Evolutionary conservation across 192 early-diverging fungal species (phyloP).

Genomic region (Coemansia sp.): DNA sequence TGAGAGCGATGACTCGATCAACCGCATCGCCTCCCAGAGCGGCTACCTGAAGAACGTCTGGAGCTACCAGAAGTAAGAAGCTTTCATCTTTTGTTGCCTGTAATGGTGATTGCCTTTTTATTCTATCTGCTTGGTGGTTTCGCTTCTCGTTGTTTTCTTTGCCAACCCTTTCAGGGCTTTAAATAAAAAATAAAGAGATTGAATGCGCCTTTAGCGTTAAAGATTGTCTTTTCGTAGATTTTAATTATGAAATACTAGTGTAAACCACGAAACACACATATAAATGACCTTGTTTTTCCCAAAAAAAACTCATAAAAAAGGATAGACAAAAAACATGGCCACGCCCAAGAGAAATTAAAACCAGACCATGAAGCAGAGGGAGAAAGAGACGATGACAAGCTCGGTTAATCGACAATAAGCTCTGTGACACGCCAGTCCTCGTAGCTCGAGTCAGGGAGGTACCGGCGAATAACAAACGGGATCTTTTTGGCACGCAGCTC

Average conservation of each 20-base stretch:
- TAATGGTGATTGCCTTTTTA: conserved; percentile 2
- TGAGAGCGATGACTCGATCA: conserved; percentile 95
- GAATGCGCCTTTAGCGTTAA: neutral
- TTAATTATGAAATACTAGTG: too few species aligned
- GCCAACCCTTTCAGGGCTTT: neutral
- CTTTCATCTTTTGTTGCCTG: neutral
- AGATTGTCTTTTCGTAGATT: neutral
- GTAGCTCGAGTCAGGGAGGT: conserved; percentile 88
- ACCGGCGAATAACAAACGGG: conserved; percentile 88
- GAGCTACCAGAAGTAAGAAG: conserved; percentile 68
- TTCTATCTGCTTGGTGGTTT: neutral
- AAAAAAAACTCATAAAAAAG: too few species aligned
- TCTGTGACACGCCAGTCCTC: conserved; percentile 95
- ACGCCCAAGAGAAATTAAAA: too few species aligned
- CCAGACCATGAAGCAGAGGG: neutral
- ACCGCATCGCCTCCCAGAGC: conserved; percentile 84
- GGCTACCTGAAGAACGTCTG: conserved; percentile 78
- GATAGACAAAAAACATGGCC: too few species aligned
- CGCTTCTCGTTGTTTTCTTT: neutral
- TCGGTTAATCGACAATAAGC: conserved; percentile 70
- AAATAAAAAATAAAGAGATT: neutral
- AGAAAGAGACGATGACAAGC: neutral
- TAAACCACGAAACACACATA: too few species aligned
- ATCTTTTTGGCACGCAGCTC: conserved; percentile 92
- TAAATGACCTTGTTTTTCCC: too few species aligned